Base-by-base conservation (phyloP, 768 basidiomycete genomes). In the Pulveroboletus sp. region DNA sequence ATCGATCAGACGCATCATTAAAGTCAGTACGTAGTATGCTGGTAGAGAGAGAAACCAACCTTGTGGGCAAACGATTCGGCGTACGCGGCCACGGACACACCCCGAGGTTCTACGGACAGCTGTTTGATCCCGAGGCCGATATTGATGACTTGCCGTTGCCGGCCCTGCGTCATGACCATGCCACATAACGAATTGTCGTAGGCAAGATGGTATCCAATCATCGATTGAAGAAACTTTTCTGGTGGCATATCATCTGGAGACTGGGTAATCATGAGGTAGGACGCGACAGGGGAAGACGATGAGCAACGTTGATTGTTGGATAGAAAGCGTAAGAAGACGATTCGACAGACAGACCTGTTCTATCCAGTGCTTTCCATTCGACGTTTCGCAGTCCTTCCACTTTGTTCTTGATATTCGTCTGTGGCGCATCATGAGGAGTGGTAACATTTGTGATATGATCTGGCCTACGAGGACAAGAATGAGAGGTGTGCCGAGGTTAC, bases 151-250 rank as follows among this genome's bases (percentile, higher is more conserved):
- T 86, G 82, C 38, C 80, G 77, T 47, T 82, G 81, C 10, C 76
- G 74, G 4, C 89, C 89, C 57, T 91, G 88, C 2, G 86, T 86
- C 79, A 92, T 88, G 32, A 84, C 82, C 85, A 90, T 89, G n/a
- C 83, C 86, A 46, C 87, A 81, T 9, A 90, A 64, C 10, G 83
- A 85, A 49, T 77, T 78, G 51, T 84, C 80, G 56, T 76, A 82
- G 2, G 81, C 74, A 39, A 87, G 78, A 50, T 87, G 85, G 57
- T 90, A 90, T 7, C 87, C 87, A 50, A 90, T 90, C 79, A 84
- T 85, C 1, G 86, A 85, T 20, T 81, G 79, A 16, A 83, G 71
- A 43, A 80, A 81, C 60, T 80, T 79, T 56, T 82, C 81, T 34
- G 82, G 79, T 2, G 80, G 73, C 71, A 84, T 78, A 56, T 77